Base-by-base conservation (phyloP, 495 filamentous ascomycete species). In the Neohortaea acidophila region DNA sequence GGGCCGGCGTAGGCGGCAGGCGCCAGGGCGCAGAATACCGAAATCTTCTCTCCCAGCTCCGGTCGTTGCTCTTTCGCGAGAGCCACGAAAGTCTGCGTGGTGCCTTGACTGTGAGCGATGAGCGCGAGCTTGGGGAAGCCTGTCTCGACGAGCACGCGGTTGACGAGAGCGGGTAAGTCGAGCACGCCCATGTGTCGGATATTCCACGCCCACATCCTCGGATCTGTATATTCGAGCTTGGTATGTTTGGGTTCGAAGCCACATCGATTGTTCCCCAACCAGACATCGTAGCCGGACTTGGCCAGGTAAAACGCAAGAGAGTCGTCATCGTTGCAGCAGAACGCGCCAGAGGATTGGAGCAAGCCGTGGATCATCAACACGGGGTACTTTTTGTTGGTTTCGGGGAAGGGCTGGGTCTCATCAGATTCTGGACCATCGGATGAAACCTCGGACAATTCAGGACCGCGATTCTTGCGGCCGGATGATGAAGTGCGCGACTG, bases 201-300 rank as follows among this genome's bases (percentile, higher is more conserved):
- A 51, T 92, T 93, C 87, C 87, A 96, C 9, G 77, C 71, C 87
- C 87, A 96, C 84, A 96, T 93, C 14, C 86, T 72, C 4, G 87
- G 87, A 51, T 96, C 87, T 13, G 61, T 61, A 42, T 77, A 71
- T 1, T 65, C 63, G 30, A 96, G 64, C 10, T 75, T 61, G 1
- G 67, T 70, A 49, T 96, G 87, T 44, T 73, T 66, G 2, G 87
- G 85, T 1, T 67, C 52, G 53, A 87, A 79, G 10, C 86, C 89
- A 54, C 89, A 94, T 17, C 87, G 75, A 52, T 93, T 94, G 56
- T 94, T 93, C 5, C 89, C 87, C 3, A 94, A 68, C 86, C 86
- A 96, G 36, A 96, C 83, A 55, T 96, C 87, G 59, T 81, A 94
- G n/a, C 87, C 87, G 0, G 69, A 76, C 55, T 93, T 94, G 64